Evolutionary conservation across 768 basidiomycete genomes (phyloP), one percentile per base, ranked within the genome.

Genomic region (Amylocystis lapponica): DNA sequence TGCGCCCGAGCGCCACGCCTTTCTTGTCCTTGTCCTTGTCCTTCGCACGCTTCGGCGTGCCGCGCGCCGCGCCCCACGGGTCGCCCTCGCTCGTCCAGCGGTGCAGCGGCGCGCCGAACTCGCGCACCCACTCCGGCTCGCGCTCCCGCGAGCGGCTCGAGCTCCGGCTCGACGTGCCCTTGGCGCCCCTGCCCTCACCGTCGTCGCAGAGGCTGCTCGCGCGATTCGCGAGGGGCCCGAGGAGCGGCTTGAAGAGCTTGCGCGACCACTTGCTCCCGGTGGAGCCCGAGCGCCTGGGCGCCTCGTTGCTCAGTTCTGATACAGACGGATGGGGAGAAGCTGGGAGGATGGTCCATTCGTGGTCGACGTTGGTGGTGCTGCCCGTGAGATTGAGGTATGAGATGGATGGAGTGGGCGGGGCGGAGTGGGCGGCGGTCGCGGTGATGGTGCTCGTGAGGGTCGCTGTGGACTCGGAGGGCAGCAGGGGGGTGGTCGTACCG

Each of bases 211-310:
- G 21, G 7, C 19, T 39, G 26, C n/a, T 20, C 31, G 25, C 25
- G 41, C 36, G 17, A 27, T 25, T 17, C 7, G 35, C 19, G 34
- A 46, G 43, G 35, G 45, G 48, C 27, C 46, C 47, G 39, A 57
- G 49, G 32, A 61, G 49, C n/a, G 65, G 66, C 42, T 56, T 61
- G 37, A 66, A 50, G 29, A 69, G 55, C 47, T 63, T 66, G 57
- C 65, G 66, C 21, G 62, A 34, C 49, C 47, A 51, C 22, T 51
- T 52, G 19, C 16, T 36, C 33, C 16, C 27, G 30, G 14, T 39
- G 43, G 27, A 47, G 42, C 16, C 42, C 39, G 23, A 25, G 19
- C 13, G 45, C 41, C 13, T 36, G 29, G 47, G 49, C 16, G 42
- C 43, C 8, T 54, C 48, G 27, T 44, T 47, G 27, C 23, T 33